Base-by-base conservation (phyloP, 208 protist species). In the Herpetomonas samuelpessoai region DNA sequence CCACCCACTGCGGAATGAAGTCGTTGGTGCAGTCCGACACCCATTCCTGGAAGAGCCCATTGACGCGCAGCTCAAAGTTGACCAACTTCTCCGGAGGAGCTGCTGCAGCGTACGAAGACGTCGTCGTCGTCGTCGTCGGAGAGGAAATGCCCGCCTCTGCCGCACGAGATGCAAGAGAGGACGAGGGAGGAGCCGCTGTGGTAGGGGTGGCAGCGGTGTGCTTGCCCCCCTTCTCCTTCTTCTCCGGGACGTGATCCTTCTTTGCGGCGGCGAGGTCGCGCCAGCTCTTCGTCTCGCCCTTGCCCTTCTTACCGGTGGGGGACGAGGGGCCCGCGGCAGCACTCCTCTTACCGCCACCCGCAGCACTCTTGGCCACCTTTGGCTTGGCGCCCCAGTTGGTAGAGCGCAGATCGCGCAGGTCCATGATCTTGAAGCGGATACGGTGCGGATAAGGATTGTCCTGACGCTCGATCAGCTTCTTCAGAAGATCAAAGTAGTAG, bases 361-460 rank as follows among this genome's bases (percentile, higher is more conserved):
- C 14, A 60, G 46, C 50, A 24, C 16, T 47, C 57, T 71, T 75
- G 53, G 56, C 29, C 3, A 59, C 35, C 62, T 82, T 78, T 22
- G 60, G 21, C 58, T 78, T 77, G 10, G 31, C 30, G 28, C 68
- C 76, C 84, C 84, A 91, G 0, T 39, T 52, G 45, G 48, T 30
- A 41, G 70, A 71, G 44, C 86, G 86, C n/a, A 96, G 76, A 47
- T 96, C 89, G 25, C 93, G 68, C 24, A 96, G 61, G 70, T 96
- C 81, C 65, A 93, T 79, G 26, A 96, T 88, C 68, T 91, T 92
- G 64, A 96, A 96, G 51, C 76, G 72, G 31, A 96, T 96, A 57
- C 89, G 86, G 18, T 65, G 74, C 1, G 84, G 76, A 61, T 91
- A 96, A 18, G 77, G 68, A 61, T 72, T 66, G 62, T 84, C 63